A percentile compares a stretch with the other conserved stretches of the same genome.
Evolutionary conservation across 176 grass and related monocot species (phyloP).

Genomic region (Oryza punctata): DNA sequence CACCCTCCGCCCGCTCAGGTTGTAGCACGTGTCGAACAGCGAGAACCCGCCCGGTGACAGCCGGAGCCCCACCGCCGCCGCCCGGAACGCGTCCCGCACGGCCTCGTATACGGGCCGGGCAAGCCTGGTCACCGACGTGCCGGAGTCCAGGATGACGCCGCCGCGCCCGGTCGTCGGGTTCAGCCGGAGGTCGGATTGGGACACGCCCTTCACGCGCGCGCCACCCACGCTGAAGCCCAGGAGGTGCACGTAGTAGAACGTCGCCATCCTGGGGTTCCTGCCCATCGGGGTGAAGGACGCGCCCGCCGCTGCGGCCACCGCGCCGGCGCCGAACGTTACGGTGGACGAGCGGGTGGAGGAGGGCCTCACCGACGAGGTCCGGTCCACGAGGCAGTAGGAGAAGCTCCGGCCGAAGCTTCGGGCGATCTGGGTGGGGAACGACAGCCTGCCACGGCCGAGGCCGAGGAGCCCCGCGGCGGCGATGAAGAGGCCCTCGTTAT

Average conservation of each 20-base stretch:
- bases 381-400: conserved; percentile 52
- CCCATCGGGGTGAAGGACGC: conserved; percentile 44
- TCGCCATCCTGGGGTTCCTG: conserved; percentile 40
- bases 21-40: not conserved
- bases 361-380: conserved; percentile 16
- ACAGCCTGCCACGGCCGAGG: conserved; percentile 50
- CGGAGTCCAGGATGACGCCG: conserved; percentile 55
- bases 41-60: not conserved
- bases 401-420: conserved; percentile 41
- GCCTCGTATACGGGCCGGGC: not conserved
- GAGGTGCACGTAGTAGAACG: conserved; percentile 55
- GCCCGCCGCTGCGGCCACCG: not conserved
- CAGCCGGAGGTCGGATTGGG: conserved; percentile 31
- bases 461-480: conserved; percentile 57
- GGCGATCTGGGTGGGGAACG: conserved; percentile 44
- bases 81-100: conserved; percentile 45
- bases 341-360: not conserved
- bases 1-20: conserved; percentile 51
- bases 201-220: conserved; percentile 28
- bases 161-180: conserved; percentile 44
- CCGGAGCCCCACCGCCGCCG: conserved; percentile 8
- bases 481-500: conserved; percentile 67
- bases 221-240: conserved; percentile 45
- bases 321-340: conserved; percentile 21
- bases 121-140: conserved; percentile 32